Conservation (phyloP, 2,329 filamentous ascomycete species). For the Sporothrix sp. region DNA sequence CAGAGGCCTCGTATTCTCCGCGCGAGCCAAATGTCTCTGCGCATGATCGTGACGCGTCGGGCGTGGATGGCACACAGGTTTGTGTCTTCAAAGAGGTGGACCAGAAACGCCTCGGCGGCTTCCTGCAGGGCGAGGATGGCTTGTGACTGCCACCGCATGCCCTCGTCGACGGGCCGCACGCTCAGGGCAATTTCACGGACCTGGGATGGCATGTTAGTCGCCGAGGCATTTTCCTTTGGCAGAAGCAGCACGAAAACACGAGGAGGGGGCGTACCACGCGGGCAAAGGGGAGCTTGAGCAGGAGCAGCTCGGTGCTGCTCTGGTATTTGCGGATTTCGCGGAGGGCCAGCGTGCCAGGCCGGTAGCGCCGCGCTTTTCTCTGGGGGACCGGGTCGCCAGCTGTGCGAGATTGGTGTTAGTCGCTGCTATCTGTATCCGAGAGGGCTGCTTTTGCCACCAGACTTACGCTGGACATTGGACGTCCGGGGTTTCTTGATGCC, state of each 20-base stretch:
- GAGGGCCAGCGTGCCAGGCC: constrained; percentile 74
- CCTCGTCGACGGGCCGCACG: constrained; percentile 51
- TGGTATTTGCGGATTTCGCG: constrained; percentile 90
- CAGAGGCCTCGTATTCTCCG: constrained; percentile 68
- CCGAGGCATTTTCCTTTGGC: not conserved
- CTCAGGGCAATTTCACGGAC: constrained; percentile 64
- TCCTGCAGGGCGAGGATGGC: constrained; percentile 90
- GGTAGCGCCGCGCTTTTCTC: constrained; percentile 54
- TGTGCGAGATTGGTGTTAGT: too few species aligned
- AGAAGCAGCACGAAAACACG: constrained; percentile 4
- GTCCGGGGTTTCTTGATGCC: constrained; percentile 6
- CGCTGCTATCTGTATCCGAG: too few species aligned
- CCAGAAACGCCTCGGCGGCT: constrained; percentile 89
- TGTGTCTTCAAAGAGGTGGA: constrained; percentile 92
- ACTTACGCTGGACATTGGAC: constrained; percentile 9
- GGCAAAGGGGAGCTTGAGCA: constrained; percentile 71
- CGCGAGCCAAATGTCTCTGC: constrained; percentile 94
- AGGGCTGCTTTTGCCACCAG: not conserved
- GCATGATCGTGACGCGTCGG: constrained; percentile 94
- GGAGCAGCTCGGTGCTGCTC: constrained; percentile 75
- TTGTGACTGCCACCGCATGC: constrained; percentile 91
- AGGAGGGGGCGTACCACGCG: constrained; percentile 46
- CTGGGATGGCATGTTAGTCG: constrained; percentile 23
- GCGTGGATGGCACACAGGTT: constrained; percentile 96
- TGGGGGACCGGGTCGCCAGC: constrained; percentile 65